A percentile compares a stretch with the other conserved stretches of the same genome.
phyloP scores from a whole-genome alignment of 257 asterid genomes.

The Scutellaria galericulata region DNA sequence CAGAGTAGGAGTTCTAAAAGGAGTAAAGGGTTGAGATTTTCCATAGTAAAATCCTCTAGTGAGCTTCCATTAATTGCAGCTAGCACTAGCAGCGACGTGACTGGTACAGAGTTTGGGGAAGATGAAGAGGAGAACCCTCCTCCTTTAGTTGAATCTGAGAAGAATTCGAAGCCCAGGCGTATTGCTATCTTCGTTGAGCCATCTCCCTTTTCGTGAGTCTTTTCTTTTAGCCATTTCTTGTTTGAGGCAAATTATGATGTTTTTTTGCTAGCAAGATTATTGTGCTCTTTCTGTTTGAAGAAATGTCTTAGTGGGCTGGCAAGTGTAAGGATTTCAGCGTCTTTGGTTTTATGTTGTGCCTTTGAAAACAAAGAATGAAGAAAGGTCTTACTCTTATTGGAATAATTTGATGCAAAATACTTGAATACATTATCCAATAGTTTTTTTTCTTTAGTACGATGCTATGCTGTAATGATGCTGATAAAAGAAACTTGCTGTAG shows the following conservation, averaged over 20 bases:
- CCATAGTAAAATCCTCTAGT: conserved; percentile 26
- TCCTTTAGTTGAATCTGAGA: conserved; percentile 60
- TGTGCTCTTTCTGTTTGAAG: conserved; percentile 28
- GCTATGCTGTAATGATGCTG: conserved; percentile 2
- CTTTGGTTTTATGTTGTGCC: not conserved
- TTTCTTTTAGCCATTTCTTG: conserved; percentile 11
- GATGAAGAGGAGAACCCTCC: conserved; percentile 68
- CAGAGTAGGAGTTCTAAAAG: conserved; percentile 5
- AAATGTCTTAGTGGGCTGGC: conserved; percentile 23
- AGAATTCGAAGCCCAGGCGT: conserved; percentile 75
- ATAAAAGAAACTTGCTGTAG: not conserved
- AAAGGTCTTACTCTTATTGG: not conserved
- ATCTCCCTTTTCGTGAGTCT: conserved; percentile 95
- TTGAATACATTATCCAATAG: not conserved
- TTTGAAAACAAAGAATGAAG: not conserved
- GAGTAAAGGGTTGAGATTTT: conserved; percentile 33
- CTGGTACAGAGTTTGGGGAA: conserved; percentile 47
- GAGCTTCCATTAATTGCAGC: conserved; percentile 47
- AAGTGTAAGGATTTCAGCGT: not conserved
- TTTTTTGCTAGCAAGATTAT: not conserved
- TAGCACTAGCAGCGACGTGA: conserved; percentile 40
- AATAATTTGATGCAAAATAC: conserved; percentile 18
- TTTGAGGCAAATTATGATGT: conserved; percentile 24
- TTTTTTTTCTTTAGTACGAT: not conserved
- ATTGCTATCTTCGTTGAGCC: conserved; percentile 98